These are phyloP conservation scores for Helminthosporium solani DNA, from an alignment of 2,329 filamentous ascomycete species.

Conservation along the genomic window DNA sequence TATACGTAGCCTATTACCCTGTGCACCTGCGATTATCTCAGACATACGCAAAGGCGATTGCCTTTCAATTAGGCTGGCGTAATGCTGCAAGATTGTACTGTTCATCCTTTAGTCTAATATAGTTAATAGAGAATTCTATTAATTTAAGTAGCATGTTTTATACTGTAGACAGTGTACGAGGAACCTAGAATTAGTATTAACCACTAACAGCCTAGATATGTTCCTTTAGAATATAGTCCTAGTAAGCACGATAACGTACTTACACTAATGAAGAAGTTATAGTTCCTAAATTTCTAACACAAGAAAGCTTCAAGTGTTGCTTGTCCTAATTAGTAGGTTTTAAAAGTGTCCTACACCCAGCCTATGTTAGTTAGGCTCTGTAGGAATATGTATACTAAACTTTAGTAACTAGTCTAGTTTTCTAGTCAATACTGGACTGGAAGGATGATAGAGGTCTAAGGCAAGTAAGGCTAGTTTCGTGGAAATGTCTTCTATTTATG, in stretches of 20 bases:
- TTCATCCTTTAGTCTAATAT: not conserved
- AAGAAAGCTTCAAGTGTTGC: slow-evolving; percentile 13
- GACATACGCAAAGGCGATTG: too few relatives aligned
- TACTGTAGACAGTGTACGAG: slow-evolving; percentile 3
- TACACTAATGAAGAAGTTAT: slow-evolving; percentile 14
- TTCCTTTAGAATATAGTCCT: too few relatives aligned
- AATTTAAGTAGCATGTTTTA: not conserved
- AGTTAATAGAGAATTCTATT: not conserved
- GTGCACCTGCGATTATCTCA: too few relatives aligned
- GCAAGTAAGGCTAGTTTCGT: not conserved
- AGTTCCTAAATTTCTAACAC: slow-evolving; percentile 5
- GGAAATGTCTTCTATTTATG: not conserved
- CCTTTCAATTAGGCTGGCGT: too few relatives aligned
- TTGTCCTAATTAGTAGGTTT: slow-evolving; percentile 10
- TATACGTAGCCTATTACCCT: too few relatives aligned
- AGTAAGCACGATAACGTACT: slow-evolving; percentile 10
- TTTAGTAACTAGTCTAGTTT: too few relatives aligned
- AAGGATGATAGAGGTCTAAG: not conserved
- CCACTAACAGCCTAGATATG: too few relatives aligned
- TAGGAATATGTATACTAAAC: too few relatives aligned
- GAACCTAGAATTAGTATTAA: slow-evolving; percentile 17
- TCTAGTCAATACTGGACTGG: too few relatives aligned
- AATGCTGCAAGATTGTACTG: not conserved
- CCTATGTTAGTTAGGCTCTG: not conserved
- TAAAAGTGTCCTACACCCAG: slow-evolving; percentile 11